Conservation (phyloP, 2,329 filamentous ascomycete species). For the Aspergillus thermomutatus region DNA sequence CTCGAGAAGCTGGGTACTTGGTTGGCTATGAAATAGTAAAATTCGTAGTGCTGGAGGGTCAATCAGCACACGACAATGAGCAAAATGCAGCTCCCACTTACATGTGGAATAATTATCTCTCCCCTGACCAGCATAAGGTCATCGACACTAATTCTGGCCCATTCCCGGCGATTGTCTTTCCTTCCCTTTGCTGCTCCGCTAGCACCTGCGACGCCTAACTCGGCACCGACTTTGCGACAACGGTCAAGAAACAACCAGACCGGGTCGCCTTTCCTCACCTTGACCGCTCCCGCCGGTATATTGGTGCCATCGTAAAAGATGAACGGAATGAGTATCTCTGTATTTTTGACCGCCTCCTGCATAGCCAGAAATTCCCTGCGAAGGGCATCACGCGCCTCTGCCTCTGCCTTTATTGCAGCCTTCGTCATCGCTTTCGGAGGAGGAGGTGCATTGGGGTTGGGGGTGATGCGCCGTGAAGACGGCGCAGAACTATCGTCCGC, state of each 20-base stretch:
- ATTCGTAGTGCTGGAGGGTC: constrained; percentile 77
- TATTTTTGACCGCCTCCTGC: constrained; percentile 82
- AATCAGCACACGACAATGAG: constrained; percentile 6
- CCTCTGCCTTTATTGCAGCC: constrained; percentile 72
- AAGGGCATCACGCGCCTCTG: constrained; percentile 69
- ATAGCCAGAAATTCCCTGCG: constrained; percentile 76
- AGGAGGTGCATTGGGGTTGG: constrained; percentile 43
- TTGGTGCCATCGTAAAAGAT: constrained; percentile 96
- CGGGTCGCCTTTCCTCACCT: constrained; percentile 88
- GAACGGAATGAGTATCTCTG: constrained; percentile 88
- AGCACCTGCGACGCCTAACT: constrained; percentile 68
- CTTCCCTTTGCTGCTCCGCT: constrained; percentile 42
- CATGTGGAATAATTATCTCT: constrained; percentile 89
- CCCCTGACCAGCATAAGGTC: constrained; percentile 91
- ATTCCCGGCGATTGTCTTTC: constrained; percentile 69
- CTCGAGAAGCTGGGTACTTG: constrained; percentile 60
- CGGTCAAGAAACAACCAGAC: constrained; percentile 92
- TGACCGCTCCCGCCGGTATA: constrained; percentile 76
- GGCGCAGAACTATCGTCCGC: constrained; percentile 28
- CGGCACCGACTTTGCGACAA: constrained; percentile 84
- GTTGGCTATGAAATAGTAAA: constrained; percentile 96
- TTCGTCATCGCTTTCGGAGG: constrained; percentile 76
- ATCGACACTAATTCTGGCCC: constrained; percentile 91
- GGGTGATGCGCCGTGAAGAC: constrained; percentile 35
- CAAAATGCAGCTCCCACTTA: constrained; percentile 48